These are phyloP conservation scores for Fusarium bactridioides DNA, from an alignment of 2,329 filamentous ascomycete species.

Conservation along the genomic window DNA sequence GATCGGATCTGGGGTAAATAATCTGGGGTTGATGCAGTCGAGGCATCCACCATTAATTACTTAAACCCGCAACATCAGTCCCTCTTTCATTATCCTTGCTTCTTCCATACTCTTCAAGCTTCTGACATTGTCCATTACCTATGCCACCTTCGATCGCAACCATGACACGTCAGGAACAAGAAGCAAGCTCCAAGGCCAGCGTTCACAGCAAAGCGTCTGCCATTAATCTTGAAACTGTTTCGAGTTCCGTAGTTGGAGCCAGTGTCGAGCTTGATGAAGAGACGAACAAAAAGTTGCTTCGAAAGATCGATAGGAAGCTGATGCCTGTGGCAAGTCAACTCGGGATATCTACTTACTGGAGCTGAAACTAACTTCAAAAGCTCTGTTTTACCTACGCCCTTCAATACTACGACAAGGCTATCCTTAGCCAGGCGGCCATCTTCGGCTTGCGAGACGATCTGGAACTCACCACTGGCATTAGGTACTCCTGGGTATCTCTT, in stretches of 20 bases:
- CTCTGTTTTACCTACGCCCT: neutral
- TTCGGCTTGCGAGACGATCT: neutral
- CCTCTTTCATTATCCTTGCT: neutral
- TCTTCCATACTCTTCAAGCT: too few relatives aligned
- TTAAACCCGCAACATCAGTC: too few relatives aligned
- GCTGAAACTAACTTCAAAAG: neutral
- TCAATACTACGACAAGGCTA: neutral
- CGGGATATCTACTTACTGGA: too few relatives aligned
- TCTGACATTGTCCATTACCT: too few relatives aligned
- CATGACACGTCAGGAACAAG: neutral
- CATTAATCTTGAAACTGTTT: neutral
- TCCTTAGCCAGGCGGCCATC: neutral
- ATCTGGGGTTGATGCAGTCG: neutral
- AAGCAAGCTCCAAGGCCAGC: neutral
- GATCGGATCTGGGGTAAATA: neutral
- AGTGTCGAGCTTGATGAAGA: neutral
- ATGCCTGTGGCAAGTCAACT: neutral
- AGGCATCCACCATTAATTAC: neutral
- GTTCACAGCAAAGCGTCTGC: neutral
- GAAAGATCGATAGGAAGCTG: neutral
- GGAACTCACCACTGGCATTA: neutral
- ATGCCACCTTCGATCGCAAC: neutral
- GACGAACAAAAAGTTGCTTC: neutral
- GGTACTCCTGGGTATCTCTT: neutral
- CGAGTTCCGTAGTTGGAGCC: neutral